These are phyloP conservation scores for Linanthus parryae DNA, from an alignment of 148 eudicot species.

Conservation along the genomic window DNA sequence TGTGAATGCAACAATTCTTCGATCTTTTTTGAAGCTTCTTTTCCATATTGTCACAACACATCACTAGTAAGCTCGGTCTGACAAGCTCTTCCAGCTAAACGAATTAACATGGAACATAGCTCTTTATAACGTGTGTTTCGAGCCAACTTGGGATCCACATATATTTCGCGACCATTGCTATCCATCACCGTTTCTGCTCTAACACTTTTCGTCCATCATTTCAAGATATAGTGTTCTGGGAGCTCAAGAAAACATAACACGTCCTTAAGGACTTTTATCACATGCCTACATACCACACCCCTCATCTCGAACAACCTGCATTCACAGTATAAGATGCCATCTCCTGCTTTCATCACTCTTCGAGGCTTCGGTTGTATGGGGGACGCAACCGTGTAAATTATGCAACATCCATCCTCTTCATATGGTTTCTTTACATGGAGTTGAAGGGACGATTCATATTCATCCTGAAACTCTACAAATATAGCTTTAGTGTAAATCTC, in stretches of 20 bases:
- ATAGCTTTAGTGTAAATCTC: background rate
- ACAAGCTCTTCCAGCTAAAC: background rate
- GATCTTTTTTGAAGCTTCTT: background rate
- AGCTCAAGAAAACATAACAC: no score
- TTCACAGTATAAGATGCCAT: background rate
- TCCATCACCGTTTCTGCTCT: background rate
- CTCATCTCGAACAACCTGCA: no score
- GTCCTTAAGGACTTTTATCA: no score
- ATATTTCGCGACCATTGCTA: background rate
- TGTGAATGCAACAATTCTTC: background rate
- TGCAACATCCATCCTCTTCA: background rate
- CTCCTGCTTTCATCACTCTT: background rate
- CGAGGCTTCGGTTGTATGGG: background rate
- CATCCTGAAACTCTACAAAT: conserved; percentile 4
- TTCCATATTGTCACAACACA: background rate
- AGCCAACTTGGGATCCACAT: background rate
- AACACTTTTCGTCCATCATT: background rate
- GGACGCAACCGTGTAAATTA: background rate
- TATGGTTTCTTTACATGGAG: background rate
- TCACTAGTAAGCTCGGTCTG: background rate
- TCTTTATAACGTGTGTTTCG: background rate
- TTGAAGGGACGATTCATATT: background rate
- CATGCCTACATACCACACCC: no score
- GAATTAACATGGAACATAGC: background rate
- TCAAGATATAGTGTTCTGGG: background rate